Evolutionary conservation across 1,284 basidiomycete species (phyloP).

Genomic region (Irpex sp.): DNA sequence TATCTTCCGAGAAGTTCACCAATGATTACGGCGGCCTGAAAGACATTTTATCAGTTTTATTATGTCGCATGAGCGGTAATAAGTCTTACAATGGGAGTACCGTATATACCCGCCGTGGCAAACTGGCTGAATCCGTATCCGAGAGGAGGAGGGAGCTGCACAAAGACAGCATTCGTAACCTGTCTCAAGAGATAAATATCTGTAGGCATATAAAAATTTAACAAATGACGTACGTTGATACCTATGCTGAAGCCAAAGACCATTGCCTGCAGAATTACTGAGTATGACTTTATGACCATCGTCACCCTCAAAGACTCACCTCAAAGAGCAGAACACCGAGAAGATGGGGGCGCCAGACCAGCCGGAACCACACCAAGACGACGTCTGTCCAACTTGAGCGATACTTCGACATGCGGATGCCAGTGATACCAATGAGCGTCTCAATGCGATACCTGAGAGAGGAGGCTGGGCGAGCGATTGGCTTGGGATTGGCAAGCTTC

Average conservation of each 20-base stretch:
- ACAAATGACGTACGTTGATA: slow-evolving; percentile 51
- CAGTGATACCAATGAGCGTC: slow-evolving; percentile 65
- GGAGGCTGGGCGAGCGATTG: slow-evolving; percentile 32
- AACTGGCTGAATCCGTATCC: slow-evolving; percentile 57
- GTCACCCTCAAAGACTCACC: slow-evolving; percentile 27
- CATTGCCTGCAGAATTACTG: slow-evolving; percentile 36
- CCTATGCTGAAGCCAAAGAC: slow-evolving; percentile 71
- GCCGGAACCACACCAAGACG: slow-evolving; percentile 43
- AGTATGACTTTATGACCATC: background rate
- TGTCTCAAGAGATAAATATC: slow-evolving; percentile 20
- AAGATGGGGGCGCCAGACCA: slow-evolving; percentile 66
- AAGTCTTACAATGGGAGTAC: slow-evolving; percentile 55
- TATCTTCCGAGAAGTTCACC: slow-evolving; percentile 69
- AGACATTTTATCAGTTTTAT: background rate
- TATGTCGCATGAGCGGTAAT: background rate
- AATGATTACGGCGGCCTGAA: slow-evolving; percentile 57
- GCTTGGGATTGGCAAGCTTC: slow-evolving; percentile 44
- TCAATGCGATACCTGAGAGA: slow-evolving; percentile 51
- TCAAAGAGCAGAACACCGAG: slow-evolving; percentile 55
- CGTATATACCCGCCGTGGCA: slow-evolving; percentile 55
- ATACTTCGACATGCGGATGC: slow-evolving; percentile 57
- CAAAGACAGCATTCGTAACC: slow-evolving; percentile 70
- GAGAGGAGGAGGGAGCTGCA: slow-evolving; percentile 51
- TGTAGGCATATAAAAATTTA: background rate
- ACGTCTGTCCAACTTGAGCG: slow-evolving; percentile 52